Evolutionary conservation across 352 stramenopile species (phyloP).

Genomic region (Pythium dissotocum): DNA sequence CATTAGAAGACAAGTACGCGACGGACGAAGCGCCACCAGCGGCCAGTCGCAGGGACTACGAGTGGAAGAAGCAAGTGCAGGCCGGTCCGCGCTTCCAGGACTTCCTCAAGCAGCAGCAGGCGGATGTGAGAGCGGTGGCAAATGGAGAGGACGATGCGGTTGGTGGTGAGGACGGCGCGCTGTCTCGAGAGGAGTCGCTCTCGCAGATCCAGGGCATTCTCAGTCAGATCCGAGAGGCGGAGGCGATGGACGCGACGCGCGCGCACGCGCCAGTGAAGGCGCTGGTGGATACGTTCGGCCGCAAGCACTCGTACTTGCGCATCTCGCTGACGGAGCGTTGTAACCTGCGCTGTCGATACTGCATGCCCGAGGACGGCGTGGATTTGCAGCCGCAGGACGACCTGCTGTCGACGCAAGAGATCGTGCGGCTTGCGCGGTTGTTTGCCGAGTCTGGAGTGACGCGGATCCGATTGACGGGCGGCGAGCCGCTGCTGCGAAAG

Average conservation of each 20-base stretch:
- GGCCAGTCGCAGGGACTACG: neutral
- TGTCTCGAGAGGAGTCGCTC: conserved; percentile 33
- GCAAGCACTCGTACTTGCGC: conserved; percentile 93
- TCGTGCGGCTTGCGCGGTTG: conserved; percentile 85
- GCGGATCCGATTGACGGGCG: conserved; percentile 95
- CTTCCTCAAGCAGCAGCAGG: conserved; percentile 12
- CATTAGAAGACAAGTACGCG: neutral
- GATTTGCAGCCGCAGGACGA: conserved; percentile 72
- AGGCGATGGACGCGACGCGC: neutral
- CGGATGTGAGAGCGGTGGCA: neutral
- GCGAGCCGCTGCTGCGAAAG: conserved; percentile 81
- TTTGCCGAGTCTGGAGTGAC: conserved; percentile 91
- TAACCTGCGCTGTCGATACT: conserved; percentile 97
- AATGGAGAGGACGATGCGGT: conserved; percentile 3
- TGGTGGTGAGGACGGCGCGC: neutral
- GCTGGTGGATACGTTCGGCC: conserved; percentile 87
- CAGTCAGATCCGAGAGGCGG: conserved; percentile 30
- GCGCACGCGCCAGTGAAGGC: conserved; percentile 8
- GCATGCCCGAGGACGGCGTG: conserved; percentile 96
- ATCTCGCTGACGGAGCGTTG: conserved; percentile 96
- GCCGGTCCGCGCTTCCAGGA: conserved; percentile 13
- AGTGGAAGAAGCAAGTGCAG: conserved; percentile 20
- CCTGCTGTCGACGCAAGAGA: conserved; percentile 90
- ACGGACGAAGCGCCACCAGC: neutral
- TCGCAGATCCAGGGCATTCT: conserved; percentile 47